A percentile compares a stretch with the other conserved stretches of the same genome.
phyloP scores from a whole-genome alignment of 2,329 filamentous ascomycete species.

The Monosporascus sp. region DNA sequence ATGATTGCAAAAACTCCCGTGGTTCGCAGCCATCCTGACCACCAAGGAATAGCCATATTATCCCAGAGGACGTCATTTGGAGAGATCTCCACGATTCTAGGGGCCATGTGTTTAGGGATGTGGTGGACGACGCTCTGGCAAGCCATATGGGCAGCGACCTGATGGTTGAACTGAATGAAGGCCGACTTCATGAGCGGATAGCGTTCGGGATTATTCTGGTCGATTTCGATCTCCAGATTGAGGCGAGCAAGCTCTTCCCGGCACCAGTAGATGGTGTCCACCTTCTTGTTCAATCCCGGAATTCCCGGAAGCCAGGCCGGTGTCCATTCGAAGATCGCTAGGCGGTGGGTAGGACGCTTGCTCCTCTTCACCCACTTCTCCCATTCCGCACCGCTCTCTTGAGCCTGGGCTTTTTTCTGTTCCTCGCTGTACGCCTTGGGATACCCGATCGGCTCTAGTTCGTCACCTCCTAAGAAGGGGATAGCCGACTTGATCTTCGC shows the following conservation, averaged over 20 bases:
- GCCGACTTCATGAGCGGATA: conserved; percentile 94
- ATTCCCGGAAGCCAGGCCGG: conserved; percentile 69
- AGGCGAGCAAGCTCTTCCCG: conserved; percentile 80
- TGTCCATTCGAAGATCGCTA: conserved; percentile 55
- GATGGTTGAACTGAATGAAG: conserved; percentile 97
- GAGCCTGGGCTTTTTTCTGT: conserved; percentile 47
- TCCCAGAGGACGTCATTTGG: conserved; percentile 93
- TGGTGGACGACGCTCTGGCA: conserved; percentile 91
- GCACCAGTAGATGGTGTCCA: conserved; percentile 91
- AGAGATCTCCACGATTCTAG: conserved; percentile 86
- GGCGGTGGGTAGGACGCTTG: conserved; percentile 77
- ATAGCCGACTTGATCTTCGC: conserved; percentile 45
- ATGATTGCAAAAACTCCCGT: conserved; percentile 62
- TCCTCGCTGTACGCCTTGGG: conserved; percentile 58
- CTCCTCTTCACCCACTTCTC: conserved; percentile 75
- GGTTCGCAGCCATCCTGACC: conserved; percentile 76
- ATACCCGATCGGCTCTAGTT: conserved; percentile 50
- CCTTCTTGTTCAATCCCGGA: conserved; percentile 80
- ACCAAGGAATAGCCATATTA: conserved; percentile 95
- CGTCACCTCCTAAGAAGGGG: conserved; percentile 43
- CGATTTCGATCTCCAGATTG: conserved; percentile 86
- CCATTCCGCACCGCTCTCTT: conserved; percentile 68
- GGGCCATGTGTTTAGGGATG: conserved; percentile 87
- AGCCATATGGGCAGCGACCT: conserved; percentile 96
- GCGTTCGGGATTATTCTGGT: conserved; percentile 78